Conservation (phyloP, 2,329 filamentous ascomycete species). For the Exophiala calicioides region DNA sequence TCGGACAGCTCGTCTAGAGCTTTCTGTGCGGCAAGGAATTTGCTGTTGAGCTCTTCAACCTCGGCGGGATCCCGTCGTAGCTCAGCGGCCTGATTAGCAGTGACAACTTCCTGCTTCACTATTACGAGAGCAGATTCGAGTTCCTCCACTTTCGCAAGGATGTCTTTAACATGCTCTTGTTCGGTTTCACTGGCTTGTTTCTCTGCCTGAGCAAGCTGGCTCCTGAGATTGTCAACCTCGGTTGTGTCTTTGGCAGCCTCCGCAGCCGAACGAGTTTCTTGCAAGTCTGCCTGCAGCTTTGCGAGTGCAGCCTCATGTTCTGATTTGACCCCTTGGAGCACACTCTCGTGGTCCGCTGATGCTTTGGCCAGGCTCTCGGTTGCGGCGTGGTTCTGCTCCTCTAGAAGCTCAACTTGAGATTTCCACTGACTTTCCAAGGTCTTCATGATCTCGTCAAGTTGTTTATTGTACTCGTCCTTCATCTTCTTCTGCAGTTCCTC, state of each 20-base stretch:
- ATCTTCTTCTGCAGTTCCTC: slow-evolving; percentile 21
- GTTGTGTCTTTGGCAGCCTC: slow-evolving; percentile 14
- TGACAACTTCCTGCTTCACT: slow-evolving; percentile 19
- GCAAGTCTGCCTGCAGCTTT: slow-evolving; percentile 15
- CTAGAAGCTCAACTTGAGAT: slow-evolving; percentile 23
- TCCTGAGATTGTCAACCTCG: slow-evolving; percentile 19
- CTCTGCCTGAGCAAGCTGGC: slow-evolving; percentile 20
- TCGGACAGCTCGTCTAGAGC: slow-evolving; percentile 16
- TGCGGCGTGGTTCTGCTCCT: slow-evolving; percentile 20
- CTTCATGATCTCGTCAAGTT: slow-evolving; percentile 30
- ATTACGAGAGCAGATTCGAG: slow-evolving; percentile 21
- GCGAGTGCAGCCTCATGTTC: slow-evolving; percentile 19
- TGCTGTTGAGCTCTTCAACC: slow-evolving; percentile 19
- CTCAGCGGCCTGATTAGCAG: slow-evolving; percentile 17
- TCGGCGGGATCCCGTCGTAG: slow-evolving; percentile 18
- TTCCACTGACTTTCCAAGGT: slow-evolving; percentile 28
- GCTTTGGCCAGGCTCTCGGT: slow-evolving; percentile 17
- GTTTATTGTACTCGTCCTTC: slow-evolving; percentile 21
- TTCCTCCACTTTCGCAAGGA: slow-evolving; percentile 16
- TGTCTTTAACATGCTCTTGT: slow-evolving; percentile 14
- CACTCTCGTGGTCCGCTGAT: slow-evolving; percentile 19
- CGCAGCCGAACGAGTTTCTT: slow-evolving; percentile 11
- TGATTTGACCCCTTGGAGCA: slow-evolving; percentile 7
- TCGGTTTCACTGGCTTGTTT: slow-evolving; percentile 14
- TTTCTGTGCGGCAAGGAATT: slow-evolving; percentile 14